Base-by-base conservation (phyloP, 768 basidiomycete genomes). In the Phylloporus arenicola region DNA sequence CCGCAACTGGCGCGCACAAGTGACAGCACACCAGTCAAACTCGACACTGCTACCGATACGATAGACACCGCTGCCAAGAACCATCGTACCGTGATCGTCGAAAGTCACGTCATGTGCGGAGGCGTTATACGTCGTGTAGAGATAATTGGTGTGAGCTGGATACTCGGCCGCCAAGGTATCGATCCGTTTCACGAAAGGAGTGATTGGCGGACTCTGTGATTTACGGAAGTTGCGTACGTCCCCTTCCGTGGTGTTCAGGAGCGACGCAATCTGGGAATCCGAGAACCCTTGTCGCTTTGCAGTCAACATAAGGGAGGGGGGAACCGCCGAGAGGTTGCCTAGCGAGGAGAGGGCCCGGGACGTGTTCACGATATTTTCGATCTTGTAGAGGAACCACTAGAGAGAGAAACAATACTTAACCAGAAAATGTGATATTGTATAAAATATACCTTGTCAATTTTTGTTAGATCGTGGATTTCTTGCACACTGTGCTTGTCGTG, bases 1-100 rank as follows among this genome's bases (percentile, higher is more conserved):
- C 61, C 93, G 80, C 48, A 99, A 81, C 66, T 88, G 88, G 53
- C 96, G 79, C 13, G 93, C 92, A 67, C 94, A 98, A 1, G 95
- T 97, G 35, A 99, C 96, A n/a, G 96, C 95, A 68, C 96, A 99
- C 96, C 96, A 99, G 68, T 99, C 96, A 67, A 99, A 99, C 75
- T 99, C 96, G 64, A 99, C 96, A 57, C 90, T 93, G 69, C 88
- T 92, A 41, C 96, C 96, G 59, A 99, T 98, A 52, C 96, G 86
- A 72, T 99, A 98, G 19, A 99, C 96, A 60, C 96, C 96, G 52
- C 88, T 91, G 22, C 96, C 96, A 20, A 98, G 84, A 20, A 99
- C 95, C 91, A 98, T 96, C n/a, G 93, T 98, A 38, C 96, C 96
- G 57, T 96, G 82, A 59, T 98, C 95, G 62, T 94, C 77, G 64